Conservation (phyloP, 2,329 filamentous ascomycete genomes). For the Pestalotiopsis sp. region DNA sequence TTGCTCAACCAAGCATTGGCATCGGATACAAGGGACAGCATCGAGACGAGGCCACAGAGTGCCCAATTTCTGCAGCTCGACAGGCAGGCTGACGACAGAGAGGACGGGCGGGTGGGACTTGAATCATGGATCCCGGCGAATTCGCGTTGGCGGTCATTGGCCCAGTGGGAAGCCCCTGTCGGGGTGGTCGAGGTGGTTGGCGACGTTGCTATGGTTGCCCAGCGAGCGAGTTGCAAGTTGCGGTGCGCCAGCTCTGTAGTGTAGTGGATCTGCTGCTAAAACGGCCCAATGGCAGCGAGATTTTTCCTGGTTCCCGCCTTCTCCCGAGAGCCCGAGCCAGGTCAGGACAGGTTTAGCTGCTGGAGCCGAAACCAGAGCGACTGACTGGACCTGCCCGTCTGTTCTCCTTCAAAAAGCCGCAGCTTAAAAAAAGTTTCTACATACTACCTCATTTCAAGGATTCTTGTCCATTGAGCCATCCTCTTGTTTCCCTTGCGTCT, state of each 20-base stretch:
- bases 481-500: constrained; percentile 16
- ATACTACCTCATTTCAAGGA: not conserved
- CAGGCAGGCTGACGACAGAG: not conserved
- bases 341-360: constrained; percentile 6
- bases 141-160: constrained; percentile 5
- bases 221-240: not conserved
- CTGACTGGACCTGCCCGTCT: constrained; percentile 20
- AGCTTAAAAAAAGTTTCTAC: constrained; percentile 11
- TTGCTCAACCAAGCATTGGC: not conserved
- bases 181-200: constrained; percentile 4
- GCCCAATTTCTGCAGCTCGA: not conserved
- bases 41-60: not conserved
- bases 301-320: constrained; percentile 12
- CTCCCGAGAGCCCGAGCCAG: constrained; percentile 11
- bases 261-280: not conserved
- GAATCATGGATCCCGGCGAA: not conserved
- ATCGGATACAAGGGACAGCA: not conserved
- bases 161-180: not conserved
- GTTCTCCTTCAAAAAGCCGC: constrained; percentile 26
- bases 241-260: not conserved
- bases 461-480: constrained; percentile 19
- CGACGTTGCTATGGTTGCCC: not conserved
- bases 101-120: not conserved
- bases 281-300: constrained; percentile 1
- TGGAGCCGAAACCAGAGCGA: not conserved